Base-by-base conservation (phyloP, 306 rosid genomes). In the Citrullus colocynthis region DNA sequence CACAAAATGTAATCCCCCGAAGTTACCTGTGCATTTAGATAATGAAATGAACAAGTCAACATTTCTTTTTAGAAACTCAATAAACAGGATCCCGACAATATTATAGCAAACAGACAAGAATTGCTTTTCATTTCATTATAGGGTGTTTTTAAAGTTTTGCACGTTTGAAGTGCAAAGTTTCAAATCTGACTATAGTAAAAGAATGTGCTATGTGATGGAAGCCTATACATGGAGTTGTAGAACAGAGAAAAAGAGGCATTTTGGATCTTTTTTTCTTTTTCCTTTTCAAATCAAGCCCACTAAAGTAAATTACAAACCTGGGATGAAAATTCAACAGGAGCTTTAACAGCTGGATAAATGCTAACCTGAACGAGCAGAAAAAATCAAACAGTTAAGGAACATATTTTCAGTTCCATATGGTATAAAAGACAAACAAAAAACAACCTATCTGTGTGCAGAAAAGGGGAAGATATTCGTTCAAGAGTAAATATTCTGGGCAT, bases 1-100 rank as follows among this genome's bases (percentile, higher is more conserved):
- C 99, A 92, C 87, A 95, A 77, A 78, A 92, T 95, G 79, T 92
- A 95, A 67, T 92, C 97, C 76, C 97, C 97, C 34, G 92, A 84
- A 55, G 88, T 88, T 79, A 87, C 89, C 97, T 95, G 89, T 66
- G 78, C 36, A 41, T 51, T 45, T 44, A 7, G n/a, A 32, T n/a
- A 37, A 64, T 65, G 56, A n/a, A 62, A 54, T 39, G 36, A 78
- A 28, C 28, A 15, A 13, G 57, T 51, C 44, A 63, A 48, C 16
- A 16, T 9, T 7, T 14, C 3, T 4, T 49, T 52, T 57, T 58
- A 39, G 30, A 39, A 75, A 57, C 48, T 39, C 37, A 36, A 57
- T 75, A 56, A 49, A 54, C 12, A 76, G 66, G 21, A 55, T 34
- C 7, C 65, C 13, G 52, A 59, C 17, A 37, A 32, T 54, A 32